Percentiles rank a stretch among this genome's conserved stretches.
phyloP scores from a whole-genome alignment of 805 yeast genomes.

The Saccharomycopsis lassenensis region DNA sequence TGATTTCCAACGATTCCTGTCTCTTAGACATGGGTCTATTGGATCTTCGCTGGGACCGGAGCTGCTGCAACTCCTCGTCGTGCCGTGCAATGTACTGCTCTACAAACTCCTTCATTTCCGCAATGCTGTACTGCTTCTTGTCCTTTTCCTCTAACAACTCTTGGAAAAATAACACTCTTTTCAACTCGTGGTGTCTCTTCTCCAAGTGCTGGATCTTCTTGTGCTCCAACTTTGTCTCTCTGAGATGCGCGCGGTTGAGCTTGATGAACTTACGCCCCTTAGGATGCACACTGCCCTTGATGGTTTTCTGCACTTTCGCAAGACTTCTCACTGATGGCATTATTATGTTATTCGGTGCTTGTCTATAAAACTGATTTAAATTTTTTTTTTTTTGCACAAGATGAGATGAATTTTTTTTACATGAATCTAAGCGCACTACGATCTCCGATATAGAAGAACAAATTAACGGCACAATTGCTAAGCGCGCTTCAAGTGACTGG shows the following conservation, averaged over 20 bases:
- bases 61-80: conserved; percentile 60
- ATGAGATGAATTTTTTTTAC: no score
- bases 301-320: conserved; percentile 50
- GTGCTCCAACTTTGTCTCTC: conserved; percentile 61
- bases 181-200: conserved; percentile 48
- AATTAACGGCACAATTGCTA: no score
- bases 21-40: conserved; percentile 74
- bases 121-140: conserved; percentile 36
- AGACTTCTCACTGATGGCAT: conserved; percentile 68
- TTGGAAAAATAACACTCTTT: conserved; percentile 50
- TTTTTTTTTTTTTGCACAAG: no score
- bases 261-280: conserved; percentile 83
- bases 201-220: conserved; percentile 48
- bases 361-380: no score
- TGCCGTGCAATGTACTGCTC: conserved; percentile 55
- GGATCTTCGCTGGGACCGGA: conserved; percentile 59
- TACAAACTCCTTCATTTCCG: conserved; percentile 52
- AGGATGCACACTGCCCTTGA: conserved; percentile 60
- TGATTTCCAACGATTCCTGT: conserved; percentile 56
- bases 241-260: conserved; percentile 71
- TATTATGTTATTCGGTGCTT: no score
- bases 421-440: no score
- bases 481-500: no score
- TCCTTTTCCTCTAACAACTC: conserved; percentile 35
- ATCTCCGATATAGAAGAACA: no score